phyloP scores from a whole-genome alignment of 768 basidiomycete species.

The Auricularia sp. region DNA sequence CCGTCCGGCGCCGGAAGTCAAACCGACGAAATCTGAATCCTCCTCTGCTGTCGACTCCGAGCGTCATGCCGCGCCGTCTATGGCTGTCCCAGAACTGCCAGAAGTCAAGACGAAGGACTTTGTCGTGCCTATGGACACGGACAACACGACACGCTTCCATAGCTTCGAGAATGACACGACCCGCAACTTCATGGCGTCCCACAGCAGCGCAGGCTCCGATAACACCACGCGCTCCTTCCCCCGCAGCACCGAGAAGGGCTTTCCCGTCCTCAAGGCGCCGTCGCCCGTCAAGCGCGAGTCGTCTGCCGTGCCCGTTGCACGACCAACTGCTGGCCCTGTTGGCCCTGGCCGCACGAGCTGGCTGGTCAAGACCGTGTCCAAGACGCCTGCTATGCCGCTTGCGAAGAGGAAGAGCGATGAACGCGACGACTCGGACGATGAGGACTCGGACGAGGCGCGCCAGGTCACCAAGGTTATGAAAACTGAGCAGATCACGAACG shows the following conservation, averaged over 20 bases:
- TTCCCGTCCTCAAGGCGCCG: neutral
- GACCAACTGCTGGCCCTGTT: neutral
- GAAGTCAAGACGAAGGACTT: neutral
- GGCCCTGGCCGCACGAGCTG: neutral
- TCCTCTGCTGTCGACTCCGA: neutral
- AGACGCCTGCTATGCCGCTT: neutral
- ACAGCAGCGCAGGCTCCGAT: neutral
- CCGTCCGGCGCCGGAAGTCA: slow-evolving; percentile 2
- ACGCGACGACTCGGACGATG: neutral
- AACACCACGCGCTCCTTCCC: neutral
- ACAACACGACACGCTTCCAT: neutral
- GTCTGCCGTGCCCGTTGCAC: neutral
- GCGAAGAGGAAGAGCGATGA: neutral
- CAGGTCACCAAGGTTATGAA: neutral
- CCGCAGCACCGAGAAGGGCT: neutral
- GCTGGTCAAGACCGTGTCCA: neutral
- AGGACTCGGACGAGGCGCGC: neutral
- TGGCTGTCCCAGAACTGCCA: neutral
- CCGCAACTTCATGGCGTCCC: neutral
- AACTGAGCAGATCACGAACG: neutral
- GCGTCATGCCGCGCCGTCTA: neutral
- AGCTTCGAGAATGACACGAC: neutral
- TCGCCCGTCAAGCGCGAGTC: neutral
- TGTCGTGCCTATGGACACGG: neutral
- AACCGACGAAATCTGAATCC: neutral